Base-by-base conservation (phyloP, 2,329 filamentous ascomycete genomes). In the Trichophyton benhamiae region DNA sequence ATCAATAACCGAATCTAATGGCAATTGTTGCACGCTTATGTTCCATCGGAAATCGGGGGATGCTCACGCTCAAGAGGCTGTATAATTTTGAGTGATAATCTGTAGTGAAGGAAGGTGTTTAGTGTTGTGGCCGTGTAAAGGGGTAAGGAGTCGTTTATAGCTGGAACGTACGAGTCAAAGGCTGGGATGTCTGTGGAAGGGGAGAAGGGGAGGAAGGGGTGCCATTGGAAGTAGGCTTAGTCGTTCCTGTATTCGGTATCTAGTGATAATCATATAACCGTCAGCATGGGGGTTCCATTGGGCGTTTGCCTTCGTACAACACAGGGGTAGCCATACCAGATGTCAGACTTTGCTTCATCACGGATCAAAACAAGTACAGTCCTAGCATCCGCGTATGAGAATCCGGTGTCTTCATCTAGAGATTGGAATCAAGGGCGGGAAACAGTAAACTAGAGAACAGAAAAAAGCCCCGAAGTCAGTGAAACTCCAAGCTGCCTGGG, bases 11-110 rank as follows among this genome's bases (percentile, higher is more conserved):
- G 60, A 57, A 15, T 25, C 22, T 59, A 38, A 58, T 20, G 25
- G 58, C 13, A 27, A 48, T 48, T 8, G 41, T 17, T n/a, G 4
- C 3, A 5, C 17, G 17, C 11, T 3, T 8, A 25, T 22, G 5
- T 20, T 22, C n/a, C 36, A 30, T 46, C 17, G 38, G 7, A 17
- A 8, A 42, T n/a, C 8, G 36, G 25, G 44, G n/a, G 58, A 4
- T 17, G 74, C 79, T 72, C 69, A 82, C 80, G 76, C 82, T 85
- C 68, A 87, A 71, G 57, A 86, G 77, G 67, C 81, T 83, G 74
- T 86, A 86, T 74, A 87, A 81, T 75, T 85, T 76, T 67, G 83
- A 85, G 73, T 86, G 84, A 74, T 86, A 86, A 73, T 84, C 79
- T 82, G 61, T 5, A 59, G 17, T 38, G n/a, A 20, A 44, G 6